Evolutionary conservation across 345 rosid species (phyloP).

Genomic region (Bruguiera sexangula): DNA sequence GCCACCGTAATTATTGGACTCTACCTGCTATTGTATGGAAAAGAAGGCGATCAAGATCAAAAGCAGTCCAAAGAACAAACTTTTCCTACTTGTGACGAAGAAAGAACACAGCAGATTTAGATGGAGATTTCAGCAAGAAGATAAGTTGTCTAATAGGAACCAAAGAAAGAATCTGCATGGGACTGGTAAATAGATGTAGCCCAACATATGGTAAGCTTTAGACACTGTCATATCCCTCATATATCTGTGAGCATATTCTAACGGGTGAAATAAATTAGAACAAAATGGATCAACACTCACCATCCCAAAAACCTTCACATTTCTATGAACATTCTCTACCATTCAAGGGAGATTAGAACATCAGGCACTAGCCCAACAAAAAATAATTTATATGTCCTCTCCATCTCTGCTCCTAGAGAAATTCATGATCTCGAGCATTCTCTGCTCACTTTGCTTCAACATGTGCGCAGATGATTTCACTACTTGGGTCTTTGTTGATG

Average conservation of each 20-base stretch:
- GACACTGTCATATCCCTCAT: too few relatives aligned
- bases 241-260: neutral
- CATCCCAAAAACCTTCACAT: neutral
- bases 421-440: conserved; percentile 2
- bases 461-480: conserved; percentile 37
- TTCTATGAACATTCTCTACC: neutral
- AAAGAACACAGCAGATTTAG: neutral
- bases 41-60: conserved; percentile 24
- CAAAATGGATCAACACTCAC: neutral
- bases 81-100: conserved; percentile 5
- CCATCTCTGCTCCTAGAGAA: neutral
- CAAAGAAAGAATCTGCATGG: conserved; percentile 3
- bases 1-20: conserved; percentile 23
- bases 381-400: neutral
- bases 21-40: conserved; percentile 29
- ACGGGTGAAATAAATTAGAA: neutral
- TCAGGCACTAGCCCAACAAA: conserved; percentile 12
- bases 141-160: neutral
- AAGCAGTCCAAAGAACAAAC: conserved; percentile 12
- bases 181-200: neutral
- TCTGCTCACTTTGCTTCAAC: conserved; percentile 52
- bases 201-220: neutral
- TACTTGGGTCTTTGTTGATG: conserved; percentile 51
- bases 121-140: conserved; percentile 12
- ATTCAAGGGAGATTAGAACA: conserved; percentile 4